Evolutionary conservation across 352 stramenopile species (phyloP).

Genomic region (Phytopythium boreale): DNA sequence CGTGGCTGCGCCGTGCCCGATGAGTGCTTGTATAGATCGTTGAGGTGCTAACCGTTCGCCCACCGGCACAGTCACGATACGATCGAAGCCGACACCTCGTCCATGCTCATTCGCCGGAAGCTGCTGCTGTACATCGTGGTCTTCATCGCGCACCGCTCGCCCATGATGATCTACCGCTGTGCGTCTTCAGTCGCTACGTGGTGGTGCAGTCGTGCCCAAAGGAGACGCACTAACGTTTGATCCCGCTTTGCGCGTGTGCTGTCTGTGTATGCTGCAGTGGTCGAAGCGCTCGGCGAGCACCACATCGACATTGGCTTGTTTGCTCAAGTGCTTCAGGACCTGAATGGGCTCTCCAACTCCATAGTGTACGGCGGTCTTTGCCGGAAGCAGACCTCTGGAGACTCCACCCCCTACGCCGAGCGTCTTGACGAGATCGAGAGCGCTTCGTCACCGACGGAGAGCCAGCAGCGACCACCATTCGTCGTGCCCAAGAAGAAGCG

Average conservation of each 20-base stretch:
- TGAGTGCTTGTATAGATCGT: background rate
- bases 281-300: conserved; percentile 13
- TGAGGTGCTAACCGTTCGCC: background rate
- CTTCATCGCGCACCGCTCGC: conserved; percentile 61
- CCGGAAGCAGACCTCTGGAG: conserved; percentile 13
- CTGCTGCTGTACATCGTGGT: conserved; percentile 71
- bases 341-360: conserved; percentile 71
- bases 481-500: conserved; percentile 26
- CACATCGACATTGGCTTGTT: conserved; percentile 27
- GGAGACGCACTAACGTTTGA: background rate
- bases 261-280: background rate
- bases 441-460: conserved; percentile 44
- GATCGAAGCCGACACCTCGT: conserved; percentile 58
- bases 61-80: conserved; percentile 44
- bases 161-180: conserved; percentile 75
- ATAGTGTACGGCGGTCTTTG: conserved; percentile 72
- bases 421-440: conserved; percentile 34
- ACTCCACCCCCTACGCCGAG: conserved; percentile 4
- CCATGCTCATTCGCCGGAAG: conserved; percentile 67
- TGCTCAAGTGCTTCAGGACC: conserved; percentile 58
- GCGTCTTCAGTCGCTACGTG: conserved; percentile 9
- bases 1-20: too few species aligned
- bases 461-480: conserved; percentile 12
- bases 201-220: background rate
- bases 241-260: background rate